phyloP scores from a whole-genome alignment of 2,329 filamentous ascomycete species.

The Phialemonium atrogriseum region DNA sequence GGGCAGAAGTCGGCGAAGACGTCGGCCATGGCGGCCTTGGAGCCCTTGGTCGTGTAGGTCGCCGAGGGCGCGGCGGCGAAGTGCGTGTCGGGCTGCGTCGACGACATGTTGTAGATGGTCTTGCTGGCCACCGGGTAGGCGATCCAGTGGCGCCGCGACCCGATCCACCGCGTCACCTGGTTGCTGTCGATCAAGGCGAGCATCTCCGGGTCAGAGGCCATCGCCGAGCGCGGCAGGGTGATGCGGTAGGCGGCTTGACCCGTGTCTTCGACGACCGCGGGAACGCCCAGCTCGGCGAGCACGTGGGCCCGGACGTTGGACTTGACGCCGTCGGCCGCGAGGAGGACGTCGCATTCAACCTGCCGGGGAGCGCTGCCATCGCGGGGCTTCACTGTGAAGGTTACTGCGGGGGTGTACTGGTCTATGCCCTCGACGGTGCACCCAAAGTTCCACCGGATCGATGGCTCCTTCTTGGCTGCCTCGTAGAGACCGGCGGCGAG shows the following conservation, averaged over 20 bases:
- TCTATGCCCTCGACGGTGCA: slow-evolving; percentile 37
- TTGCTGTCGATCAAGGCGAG: slow-evolving; percentile 47
- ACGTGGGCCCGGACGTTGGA: slow-evolving; percentile 34
- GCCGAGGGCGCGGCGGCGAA: slow-evolving; percentile 39
- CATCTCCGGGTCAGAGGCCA: slow-evolving; percentile 39
- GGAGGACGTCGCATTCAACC: slow-evolving; percentile 39
- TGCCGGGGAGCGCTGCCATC: slow-evolving; percentile 35
- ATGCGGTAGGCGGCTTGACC: slow-evolving; percentile 47
- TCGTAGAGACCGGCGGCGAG: slow-evolving; percentile 50
- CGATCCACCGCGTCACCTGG: slow-evolving; percentile 54
- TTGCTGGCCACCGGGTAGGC: slow-evolving; percentile 57
- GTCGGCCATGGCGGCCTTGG: slow-evolving; percentile 50
- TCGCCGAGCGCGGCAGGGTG: slow-evolving; percentile 36
- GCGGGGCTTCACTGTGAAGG: slow-evolving; percentile 41
- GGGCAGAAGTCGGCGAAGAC: slow-evolving; percentile 55
- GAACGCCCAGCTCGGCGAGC: slow-evolving; percentile 23
- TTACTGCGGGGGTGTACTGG: slow-evolving; percentile 41
- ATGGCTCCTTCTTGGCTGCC: slow-evolving; percentile 44
- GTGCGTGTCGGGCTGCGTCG: slow-evolving; percentile 51
- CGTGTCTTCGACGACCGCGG: slow-evolving; percentile 35
- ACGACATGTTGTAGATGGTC: slow-evolving; percentile 58
- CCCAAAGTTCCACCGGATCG: slow-evolving; percentile 50
- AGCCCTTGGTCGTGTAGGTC: slow-evolving; percentile 56
- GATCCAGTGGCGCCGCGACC: slow-evolving; percentile 59
- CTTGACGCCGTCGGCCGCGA: slow-evolving; percentile 48